Percentiles rank a stretch among this genome's conserved stretches.
Evolutionary conservation across 2,329 filamentous ascomycete species (phyloP).

Genomic region (Paecilomyces sp.): DNA sequence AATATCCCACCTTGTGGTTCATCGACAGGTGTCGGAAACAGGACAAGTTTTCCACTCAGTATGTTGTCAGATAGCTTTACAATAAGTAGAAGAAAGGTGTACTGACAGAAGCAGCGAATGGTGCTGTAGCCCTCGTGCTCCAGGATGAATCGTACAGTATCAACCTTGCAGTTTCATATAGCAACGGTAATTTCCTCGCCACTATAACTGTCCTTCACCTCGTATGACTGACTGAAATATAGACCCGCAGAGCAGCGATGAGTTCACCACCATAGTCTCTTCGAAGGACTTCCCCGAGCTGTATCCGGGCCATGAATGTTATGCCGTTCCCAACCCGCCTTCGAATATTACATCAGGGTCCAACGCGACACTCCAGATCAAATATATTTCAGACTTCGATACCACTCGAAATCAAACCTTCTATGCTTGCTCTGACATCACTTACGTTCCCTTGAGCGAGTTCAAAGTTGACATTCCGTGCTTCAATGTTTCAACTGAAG

Average conservation of each 20-base stretch:
- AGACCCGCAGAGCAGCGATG: constrained; percentile 34
- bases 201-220: neutral
- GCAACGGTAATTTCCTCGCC: constrained; percentile 34
- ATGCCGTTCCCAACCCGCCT: constrained; percentile 31
- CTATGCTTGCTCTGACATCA: constrained; percentile 44
- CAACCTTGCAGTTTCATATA: constrained; percentile 48
- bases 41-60: constrained; percentile 53
- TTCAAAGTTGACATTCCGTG: constrained; percentile 38
- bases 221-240: neutral
- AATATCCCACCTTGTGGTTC: constrained; percentile 55
- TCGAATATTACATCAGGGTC: constrained; percentile 26
- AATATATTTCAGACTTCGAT: constrained; percentile 37
- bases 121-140: constrained; percentile 48
- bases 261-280: constrained; percentile 31
- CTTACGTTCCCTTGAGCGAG: constrained; percentile 31
- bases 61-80: constrained; percentile 11
- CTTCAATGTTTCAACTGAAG: constrained; percentile 39
- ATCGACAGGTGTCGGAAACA: constrained; percentile 37
- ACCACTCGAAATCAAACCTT: constrained; percentile 36
- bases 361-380: constrained; percentile 42
- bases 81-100: neutral
- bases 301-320: constrained; percentile 39
- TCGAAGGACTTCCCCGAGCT: constrained; percentile 29
- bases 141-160: constrained; percentile 53
- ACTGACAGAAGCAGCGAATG: constrained; percentile 37